Conservation (phyloP, 139 green algal species). For the Chlorella sp. region DNA sequence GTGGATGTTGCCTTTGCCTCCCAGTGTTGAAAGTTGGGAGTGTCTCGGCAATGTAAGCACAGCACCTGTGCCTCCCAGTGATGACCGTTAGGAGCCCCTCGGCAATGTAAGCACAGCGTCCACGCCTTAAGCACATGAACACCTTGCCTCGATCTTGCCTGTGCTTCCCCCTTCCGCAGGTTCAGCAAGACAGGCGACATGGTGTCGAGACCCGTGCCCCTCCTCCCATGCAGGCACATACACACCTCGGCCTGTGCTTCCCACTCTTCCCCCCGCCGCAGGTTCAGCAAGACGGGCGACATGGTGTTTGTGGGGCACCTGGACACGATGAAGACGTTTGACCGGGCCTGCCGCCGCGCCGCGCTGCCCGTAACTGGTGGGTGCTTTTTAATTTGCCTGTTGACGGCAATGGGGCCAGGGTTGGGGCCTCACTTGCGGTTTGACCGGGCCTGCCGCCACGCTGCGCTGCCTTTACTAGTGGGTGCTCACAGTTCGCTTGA, state of each 20-base stretch:
- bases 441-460: conserved; percentile 70
- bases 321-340: conserved; percentile 69
- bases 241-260: neutral
- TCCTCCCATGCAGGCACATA: neutral
- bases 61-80: no score
- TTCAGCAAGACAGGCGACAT: no score
- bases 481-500: no score
- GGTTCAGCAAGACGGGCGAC: conserved; percentile 62
- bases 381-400: no score
- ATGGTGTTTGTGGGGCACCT: conserved; percentile 79
- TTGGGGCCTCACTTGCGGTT: no score
- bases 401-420: no score
- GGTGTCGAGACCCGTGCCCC: neutral
- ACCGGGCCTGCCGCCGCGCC: conserved; percentile 69
- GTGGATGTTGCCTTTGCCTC: no score
- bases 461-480: conserved; percentile 57
- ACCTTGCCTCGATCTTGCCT: neutral
- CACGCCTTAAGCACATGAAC: no score
- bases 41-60: no score
- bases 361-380: conserved; percentile 55
- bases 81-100: no score
- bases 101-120: no score
- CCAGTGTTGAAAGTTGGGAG: no score
- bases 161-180: neutral
- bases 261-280: neutral